phyloP scores from a whole-genome alignment of 2,329 filamentous ascomycete species.

The Hypoxylon sp. region DNA sequence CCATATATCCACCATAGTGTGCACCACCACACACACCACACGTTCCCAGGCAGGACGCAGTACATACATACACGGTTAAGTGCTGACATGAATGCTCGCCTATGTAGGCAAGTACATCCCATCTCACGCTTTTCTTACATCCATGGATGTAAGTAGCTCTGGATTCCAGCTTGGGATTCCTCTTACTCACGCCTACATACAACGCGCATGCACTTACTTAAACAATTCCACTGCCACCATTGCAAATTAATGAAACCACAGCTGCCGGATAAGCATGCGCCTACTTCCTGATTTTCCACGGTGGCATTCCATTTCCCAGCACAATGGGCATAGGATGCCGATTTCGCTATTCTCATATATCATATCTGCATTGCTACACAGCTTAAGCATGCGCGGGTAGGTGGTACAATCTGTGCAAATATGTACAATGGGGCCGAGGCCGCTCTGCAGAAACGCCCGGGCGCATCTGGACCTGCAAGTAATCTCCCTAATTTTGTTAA shows the following conservation, averaged over 20 bases:
- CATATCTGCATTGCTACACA: conserved; percentile 37
- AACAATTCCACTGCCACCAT: not conserved
- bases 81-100: not conserved
- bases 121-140: not conserved
- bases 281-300: conserved; percentile 29
- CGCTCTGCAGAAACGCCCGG: conserved; percentile 40
- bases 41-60: not conserved
- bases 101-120: conserved; percentile 4
- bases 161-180: not conserved
- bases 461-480: conserved; percentile 47
- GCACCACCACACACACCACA: not conserved
- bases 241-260: conserved; percentile 10
- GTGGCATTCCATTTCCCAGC: conserved; percentile 36
- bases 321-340: conserved; percentile 41
- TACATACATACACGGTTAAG: no score
- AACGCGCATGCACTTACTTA: not conserved
- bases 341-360: conserved; percentile 41
- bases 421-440: conserved; percentile 38
- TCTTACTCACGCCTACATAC: no score
- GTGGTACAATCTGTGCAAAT: conserved; percentile 16
- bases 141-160: not conserved
- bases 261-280: conserved; percentile 27
- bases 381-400: conserved; percentile 10
- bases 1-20: no score
- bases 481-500: conserved; percentile 42